A percentile compares a stretch with the other conserved stretches of the same genome.
phyloP scores from a whole-genome alignment of 2,329 filamentous ascomycete species.

The Pestalotiopsis fici region DNA sequence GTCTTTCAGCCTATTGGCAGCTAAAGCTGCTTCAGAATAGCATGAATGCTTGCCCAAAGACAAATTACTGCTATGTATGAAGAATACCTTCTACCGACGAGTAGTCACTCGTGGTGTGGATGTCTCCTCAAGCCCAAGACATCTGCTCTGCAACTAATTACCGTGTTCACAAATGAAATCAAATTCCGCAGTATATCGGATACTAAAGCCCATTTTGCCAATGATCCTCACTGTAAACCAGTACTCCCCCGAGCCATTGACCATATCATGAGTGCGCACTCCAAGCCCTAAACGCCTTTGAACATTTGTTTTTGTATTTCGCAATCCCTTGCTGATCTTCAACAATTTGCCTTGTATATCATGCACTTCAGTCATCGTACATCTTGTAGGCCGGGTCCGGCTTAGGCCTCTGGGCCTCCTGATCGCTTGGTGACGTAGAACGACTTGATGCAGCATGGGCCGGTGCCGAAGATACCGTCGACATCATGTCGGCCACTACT shows the following conservation, averaged over 20 bases:
- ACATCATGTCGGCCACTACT: neutral
- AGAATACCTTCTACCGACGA: neutral
- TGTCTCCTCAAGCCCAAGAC: neutral
- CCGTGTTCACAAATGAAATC: neutral
- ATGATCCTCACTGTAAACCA: neutral
- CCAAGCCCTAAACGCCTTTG: slow-evolving; percentile 2
- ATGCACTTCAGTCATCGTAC: neutral
- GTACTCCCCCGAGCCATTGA: neutral
- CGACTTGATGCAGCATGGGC: neutral
- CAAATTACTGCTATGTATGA: neutral
- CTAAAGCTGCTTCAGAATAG: neutral
- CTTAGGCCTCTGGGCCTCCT: too few relatives aligned
- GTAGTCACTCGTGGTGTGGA: neutral
- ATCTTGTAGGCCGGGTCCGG: too few relatives aligned
- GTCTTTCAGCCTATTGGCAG: neutral
- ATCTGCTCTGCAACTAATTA: neutral
- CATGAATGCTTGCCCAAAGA: neutral
- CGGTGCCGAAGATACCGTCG: neutral
- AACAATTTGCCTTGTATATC: neutral
- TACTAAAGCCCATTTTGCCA: slow-evolving; percentile 1
- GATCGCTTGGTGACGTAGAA: neutral
- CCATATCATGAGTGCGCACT: slow-evolving; percentile 7
- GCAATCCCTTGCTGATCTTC: neutral
- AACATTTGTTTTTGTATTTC: neutral
- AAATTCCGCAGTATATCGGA: slow-evolving; percentile 5